A percentile compares a stretch with the other conserved stretches of the same genome.
These are phyloP conservation scores for Populus hybrid DNA, from an alignment of 441 rosid species.

Conservation along the genomic window DNA sequence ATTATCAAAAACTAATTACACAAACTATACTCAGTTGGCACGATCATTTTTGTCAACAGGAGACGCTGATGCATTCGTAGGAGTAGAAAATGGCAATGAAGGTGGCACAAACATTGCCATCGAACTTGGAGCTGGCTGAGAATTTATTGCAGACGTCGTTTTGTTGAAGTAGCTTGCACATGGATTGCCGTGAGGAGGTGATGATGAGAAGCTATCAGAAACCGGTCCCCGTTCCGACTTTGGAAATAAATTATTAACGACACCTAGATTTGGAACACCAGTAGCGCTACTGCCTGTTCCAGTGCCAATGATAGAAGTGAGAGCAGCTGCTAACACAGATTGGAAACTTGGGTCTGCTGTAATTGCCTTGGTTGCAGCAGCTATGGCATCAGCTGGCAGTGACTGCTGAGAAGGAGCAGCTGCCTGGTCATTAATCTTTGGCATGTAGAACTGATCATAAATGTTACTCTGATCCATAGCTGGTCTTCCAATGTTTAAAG, in stretches of 20 bases:
- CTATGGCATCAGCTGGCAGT: slow-evolving; percentile 42
- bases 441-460: slow-evolving; percentile 36
- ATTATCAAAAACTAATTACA: too few relatives aligned
- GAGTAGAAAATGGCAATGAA: slow-evolving; percentile 32
- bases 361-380: slow-evolving; percentile 65
- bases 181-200: slow-evolving; percentile 21
- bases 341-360: slow-evolving; percentile 81
- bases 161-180: slow-evolving; percentile 41
- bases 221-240: slow-evolving; percentile 29
- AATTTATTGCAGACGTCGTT: slow-evolving; percentile 16
- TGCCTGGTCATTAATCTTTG: slow-evolving; percentile 23
- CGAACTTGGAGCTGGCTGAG: slow-evolving; percentile 26
- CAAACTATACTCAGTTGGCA: neutral
- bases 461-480: slow-evolving; percentile 20
- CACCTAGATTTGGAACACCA: slow-evolving; percentile 13
- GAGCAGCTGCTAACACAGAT: slow-evolving; percentile 68
- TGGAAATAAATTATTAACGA: slow-evolving; percentile 19
- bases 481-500: slow-evolving; percentile 34
- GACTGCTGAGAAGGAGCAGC: slow-evolving; percentile 24
- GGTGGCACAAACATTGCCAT: slow-evolving; percentile 31
- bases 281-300: neutral
- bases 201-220: slow-evolving; percentile 24
- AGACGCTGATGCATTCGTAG: slow-evolving; percentile 37
- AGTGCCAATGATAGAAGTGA: slow-evolving; percentile 62
- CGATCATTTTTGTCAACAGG: slow-evolving; percentile 14